Conservation (phyloP, 495 filamentous ascomycete genomes). For the Podospora appendiculata region DNA sequence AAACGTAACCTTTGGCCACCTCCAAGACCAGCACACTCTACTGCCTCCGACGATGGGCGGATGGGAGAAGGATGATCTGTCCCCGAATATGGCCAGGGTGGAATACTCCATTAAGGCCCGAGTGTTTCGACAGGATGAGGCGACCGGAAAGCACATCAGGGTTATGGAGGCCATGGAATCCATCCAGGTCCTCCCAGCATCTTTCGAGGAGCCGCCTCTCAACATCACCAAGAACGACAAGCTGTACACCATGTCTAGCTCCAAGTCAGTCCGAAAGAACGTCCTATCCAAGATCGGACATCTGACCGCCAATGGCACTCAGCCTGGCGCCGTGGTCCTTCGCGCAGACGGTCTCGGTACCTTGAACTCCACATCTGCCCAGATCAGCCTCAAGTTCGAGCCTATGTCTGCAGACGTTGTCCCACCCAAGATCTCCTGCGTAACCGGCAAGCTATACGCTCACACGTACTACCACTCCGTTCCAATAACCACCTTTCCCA, state of each 20-base stretch:
- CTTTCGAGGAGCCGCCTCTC: slow-evolving; percentile 70
- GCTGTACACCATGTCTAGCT: slow-evolving; percentile 61
- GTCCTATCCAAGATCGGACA: slow-evolving; percentile 72
- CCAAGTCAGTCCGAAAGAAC: slow-evolving; percentile 71
- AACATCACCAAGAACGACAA: slow-evolving; percentile 48
- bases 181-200: slow-evolving; percentile 69
- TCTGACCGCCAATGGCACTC: slow-evolving; percentile 60
- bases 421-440: slow-evolving; percentile 60
- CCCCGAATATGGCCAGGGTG: slow-evolving; percentile 74
- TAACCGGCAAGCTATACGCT: slow-evolving; percentile 65
- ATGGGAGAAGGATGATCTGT: slow-evolving; percentile 65
- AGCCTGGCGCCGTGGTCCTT: slow-evolving; percentile 64
- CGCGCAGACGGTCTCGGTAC: slow-evolving; percentile 32
- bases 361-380: slow-evolving; percentile 51
- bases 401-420: slow-evolving; percentile 48
- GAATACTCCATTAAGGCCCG: slow-evolving; percentile 63
- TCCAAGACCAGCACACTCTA: slow-evolving; percentile 65
- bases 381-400: slow-evolving; percentile 64
- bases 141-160: slow-evolving; percentile 18
- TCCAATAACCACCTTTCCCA: slow-evolving; percentile 44
- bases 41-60: slow-evolving; percentile 80
- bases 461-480: slow-evolving; percentile 62
- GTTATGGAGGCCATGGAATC: slow-evolving; percentile 45
- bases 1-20: slow-evolving; percentile 36
- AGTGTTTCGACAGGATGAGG: slow-evolving; percentile 31